These are phyloP conservation scores for Pleurotus salmoneostramineus DNA, from an alignment of 768 basidiomycete genomes.

Conservation along the genomic window DNA sequence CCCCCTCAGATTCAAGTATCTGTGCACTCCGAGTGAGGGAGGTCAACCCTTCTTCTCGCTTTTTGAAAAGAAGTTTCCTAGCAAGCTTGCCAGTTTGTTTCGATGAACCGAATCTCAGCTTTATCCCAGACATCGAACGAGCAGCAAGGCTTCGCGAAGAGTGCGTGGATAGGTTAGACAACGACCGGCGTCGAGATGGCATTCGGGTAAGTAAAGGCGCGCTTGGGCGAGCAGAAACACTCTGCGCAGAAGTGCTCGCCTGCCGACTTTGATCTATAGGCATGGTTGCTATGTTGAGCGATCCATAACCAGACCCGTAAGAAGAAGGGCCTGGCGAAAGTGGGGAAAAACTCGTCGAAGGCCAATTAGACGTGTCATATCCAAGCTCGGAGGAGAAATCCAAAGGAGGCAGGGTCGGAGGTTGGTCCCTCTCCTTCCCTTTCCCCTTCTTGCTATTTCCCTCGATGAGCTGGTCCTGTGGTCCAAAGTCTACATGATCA, in stretches of 20 bases:
- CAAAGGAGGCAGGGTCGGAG: slow-evolving; percentile 65
- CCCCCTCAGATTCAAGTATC: slow-evolving; percentile 12
- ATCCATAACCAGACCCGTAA: slow-evolving; percentile 21
- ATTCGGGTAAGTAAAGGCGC: slow-evolving; percentile 25
- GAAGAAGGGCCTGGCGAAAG: slow-evolving; percentile 35
- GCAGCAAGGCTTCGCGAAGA: slow-evolving; percentile 39
- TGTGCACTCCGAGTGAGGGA: slow-evolving; percentile 10
- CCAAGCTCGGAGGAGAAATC: slow-evolving; percentile 52
- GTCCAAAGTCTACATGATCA: slow-evolving; percentile 10
- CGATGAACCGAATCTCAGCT: slow-evolving; percentile 38
- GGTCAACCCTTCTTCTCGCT: slow-evolving; percentile 18
- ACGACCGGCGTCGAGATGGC: slow-evolving; percentile 49
- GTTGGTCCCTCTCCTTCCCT: slow-evolving; percentile 58
- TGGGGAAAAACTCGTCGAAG: slow-evolving; percentile 26
- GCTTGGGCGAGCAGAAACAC: too few relatives aligned
- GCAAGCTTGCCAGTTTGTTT: slow-evolving; percentile 48
- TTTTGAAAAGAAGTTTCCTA: slow-evolving; percentile 51
- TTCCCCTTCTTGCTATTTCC: slow-evolving; percentile 24
- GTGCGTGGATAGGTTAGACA: slow-evolving; percentile 48
- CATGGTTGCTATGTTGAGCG: slow-evolving; percentile 9
- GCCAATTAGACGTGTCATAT: slow-evolving; percentile 35
- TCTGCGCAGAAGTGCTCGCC: slow-evolving; percentile 18
- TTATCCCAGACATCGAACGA: slow-evolving; percentile 44
- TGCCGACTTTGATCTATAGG: slow-evolving; percentile 18
- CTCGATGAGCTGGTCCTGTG: slow-evolving; percentile 8